phyloP scores from a whole-genome alignment of 2,329 filamentous ascomycete genomes.

The Neurospora crassa region DNA sequence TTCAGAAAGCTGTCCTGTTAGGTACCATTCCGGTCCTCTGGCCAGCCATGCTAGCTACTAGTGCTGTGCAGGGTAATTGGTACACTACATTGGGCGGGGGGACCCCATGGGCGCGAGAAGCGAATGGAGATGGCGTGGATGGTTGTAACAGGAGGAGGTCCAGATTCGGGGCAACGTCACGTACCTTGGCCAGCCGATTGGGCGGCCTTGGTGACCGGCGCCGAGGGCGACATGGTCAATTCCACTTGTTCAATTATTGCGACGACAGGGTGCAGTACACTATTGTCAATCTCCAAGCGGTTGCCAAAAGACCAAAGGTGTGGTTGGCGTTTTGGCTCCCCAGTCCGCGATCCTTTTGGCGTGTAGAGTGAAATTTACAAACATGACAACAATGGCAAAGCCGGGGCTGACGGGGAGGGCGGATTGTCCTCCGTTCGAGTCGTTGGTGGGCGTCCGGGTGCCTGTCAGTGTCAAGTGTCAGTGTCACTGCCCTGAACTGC shows the following conservation, averaged over 20 bases:
- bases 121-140: background rate
- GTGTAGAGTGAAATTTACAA: background rate
- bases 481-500: background rate
- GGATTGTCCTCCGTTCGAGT: background rate
- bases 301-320: background rate
- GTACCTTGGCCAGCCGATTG: conserved; percentile 22
- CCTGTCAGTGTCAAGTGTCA: background rate
- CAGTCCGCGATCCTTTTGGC: background rate
- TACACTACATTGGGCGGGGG: conserved; percentile 2
- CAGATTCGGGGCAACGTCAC: conserved; percentile 4
- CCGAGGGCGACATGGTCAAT: conserved; percentile 30
- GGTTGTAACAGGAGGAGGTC: background rate
- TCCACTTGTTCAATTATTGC: background rate
- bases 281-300: background rate
- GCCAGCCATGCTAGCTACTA: background rate
- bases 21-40: background rate
- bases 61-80: background rate
- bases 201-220: conserved; percentile 16
- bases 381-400: background rate
- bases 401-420: background rate
- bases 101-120: conserved; percentile 1
- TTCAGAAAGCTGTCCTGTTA: background rate
- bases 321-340: background rate
- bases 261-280: background rate
- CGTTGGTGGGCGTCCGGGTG: background rate